Conservation (phyloP, 2,329 filamentous ascomycete genomes). For the Fusarium metavorans region DNA sequence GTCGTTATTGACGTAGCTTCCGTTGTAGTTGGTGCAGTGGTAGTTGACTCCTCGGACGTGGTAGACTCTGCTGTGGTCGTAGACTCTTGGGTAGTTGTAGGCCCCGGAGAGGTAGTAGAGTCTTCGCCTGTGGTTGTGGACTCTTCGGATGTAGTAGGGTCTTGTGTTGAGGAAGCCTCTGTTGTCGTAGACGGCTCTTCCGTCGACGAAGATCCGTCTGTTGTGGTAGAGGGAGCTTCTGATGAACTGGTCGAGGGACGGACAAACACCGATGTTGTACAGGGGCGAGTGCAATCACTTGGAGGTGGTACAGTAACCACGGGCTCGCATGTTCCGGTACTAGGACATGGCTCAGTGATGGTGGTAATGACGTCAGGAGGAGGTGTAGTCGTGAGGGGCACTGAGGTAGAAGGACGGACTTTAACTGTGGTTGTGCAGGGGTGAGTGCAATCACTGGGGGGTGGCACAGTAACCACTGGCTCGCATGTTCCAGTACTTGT, state of each 20-base stretch:
- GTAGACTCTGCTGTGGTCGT: not conserved
- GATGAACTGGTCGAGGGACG: not conserved
- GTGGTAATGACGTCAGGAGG: not conserved
- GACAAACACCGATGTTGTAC: not conserved
- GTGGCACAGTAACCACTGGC: not conserved
- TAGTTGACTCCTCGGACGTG: too few species aligned
- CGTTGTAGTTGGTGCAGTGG: too few species aligned
- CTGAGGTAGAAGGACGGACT: not conserved
- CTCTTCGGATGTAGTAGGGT: not conserved
- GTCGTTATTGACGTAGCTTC: too few species aligned
- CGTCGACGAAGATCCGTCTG: not conserved
- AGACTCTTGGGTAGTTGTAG: not conserved
- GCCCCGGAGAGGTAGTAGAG: not conserved
- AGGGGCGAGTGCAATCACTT: not conserved
- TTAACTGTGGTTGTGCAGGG: not conserved
- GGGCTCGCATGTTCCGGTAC: not conserved
- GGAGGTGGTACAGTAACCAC: not conserved
- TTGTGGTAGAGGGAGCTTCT: not conserved
- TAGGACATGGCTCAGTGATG: not conserved
- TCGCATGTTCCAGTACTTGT: not conserved
- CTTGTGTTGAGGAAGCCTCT: not conserved
- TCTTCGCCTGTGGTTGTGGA: not conserved
- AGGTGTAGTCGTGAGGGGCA: not conserved
- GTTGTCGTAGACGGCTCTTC: not conserved
- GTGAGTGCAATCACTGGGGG: not conserved